Base-by-base conservation (phyloP, 2,329 filamentous ascomycete species). In the Paecilomyces sp. region DNA sequence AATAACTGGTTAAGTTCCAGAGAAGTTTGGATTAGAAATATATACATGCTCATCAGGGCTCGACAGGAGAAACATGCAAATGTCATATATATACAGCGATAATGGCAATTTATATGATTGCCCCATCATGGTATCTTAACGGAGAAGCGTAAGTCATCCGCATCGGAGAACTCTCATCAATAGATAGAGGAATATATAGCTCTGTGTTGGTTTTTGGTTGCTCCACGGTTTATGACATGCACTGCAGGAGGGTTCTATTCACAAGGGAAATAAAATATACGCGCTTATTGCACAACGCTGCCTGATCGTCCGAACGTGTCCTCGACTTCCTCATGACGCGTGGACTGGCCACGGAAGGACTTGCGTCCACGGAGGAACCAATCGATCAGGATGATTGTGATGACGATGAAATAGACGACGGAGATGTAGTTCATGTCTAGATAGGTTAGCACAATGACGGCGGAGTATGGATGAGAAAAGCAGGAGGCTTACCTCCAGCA, bases 371-470 rank as follows among this genome's bases (percentile, higher is more conserved):
- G 65, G 25, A 64, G 31, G 57, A 74, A 70, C 74, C 74, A 77
- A 58, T 76, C 74, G 12, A 65, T 57, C 2, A 70, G 57, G 50
- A 75, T 71, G 53, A 77, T 68, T 30, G 71, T 58, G 2, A 76
- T 65, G 12, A 77, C 63, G n/a, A 67, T 65, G 18, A 58, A 64
- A 36, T 70, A 70, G 30, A 78, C 74, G 13, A 68, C 75, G 15
- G 69, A 74, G 9, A 77, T 73, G 62, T 78, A 77, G 58, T 78
- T 78, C 76, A 78, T 78, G 59, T 70, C 72, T 74, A 56, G 22
- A 25, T 6, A 11, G 13, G 36, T 8, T 25, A 53, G 11, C 15
- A 51, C 1, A 13, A 7, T 25, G 1, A 15, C 36, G 53, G 13
- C 31, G 9, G 56, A 51, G 9, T 41, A 18, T 30, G 52, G 51